Conservation (phyloP, 2,329 filamentous ascomycete genomes). For the Beauveria pseudobassiana region DNA sequence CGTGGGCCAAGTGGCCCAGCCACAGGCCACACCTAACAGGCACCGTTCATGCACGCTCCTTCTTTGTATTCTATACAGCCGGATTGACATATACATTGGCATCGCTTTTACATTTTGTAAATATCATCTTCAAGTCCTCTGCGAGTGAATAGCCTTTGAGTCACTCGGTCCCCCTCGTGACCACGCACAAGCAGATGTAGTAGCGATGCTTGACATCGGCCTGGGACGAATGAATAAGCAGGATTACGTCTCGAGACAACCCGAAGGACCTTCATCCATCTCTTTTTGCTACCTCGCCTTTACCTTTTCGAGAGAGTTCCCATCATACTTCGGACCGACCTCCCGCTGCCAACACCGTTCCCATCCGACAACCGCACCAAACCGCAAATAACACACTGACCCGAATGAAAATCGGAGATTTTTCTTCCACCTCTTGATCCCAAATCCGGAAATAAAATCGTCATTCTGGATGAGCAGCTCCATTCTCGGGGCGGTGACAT, state of each 20-base stretch:
- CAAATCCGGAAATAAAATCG: neutral
- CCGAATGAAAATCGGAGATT: neutral
- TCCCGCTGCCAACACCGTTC: neutral
- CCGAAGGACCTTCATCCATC: too few species aligned
- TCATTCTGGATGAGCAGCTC: neutral
- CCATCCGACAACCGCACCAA: neutral
- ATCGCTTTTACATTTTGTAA: too few species aligned
- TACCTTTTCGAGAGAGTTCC: neutral
- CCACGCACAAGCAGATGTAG: too few species aligned
- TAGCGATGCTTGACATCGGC: too few species aligned
- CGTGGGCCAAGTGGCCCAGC: too few species aligned
- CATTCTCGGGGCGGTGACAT: neutral
- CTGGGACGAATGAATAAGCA: neutral
- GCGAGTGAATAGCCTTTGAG: too few species aligned
- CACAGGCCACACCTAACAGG: too few species aligned
- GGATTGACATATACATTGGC: too few species aligned
- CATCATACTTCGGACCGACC: neutral
- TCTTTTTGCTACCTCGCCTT: neutral
- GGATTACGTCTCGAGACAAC: neutral
- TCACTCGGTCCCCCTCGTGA: too few species aligned
- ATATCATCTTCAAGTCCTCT: too few species aligned
- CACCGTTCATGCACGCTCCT: too few species aligned
- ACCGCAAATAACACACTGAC: neutral
- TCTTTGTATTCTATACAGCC: too few species aligned
- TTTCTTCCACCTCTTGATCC: neutral